Percentiles rank a stretch among this genome's conserved stretches.
These are phyloP conservation scores for Sophora flavescens DNA, from an alignment of 306 rosid species.

Conservation along the genomic window DNA sequence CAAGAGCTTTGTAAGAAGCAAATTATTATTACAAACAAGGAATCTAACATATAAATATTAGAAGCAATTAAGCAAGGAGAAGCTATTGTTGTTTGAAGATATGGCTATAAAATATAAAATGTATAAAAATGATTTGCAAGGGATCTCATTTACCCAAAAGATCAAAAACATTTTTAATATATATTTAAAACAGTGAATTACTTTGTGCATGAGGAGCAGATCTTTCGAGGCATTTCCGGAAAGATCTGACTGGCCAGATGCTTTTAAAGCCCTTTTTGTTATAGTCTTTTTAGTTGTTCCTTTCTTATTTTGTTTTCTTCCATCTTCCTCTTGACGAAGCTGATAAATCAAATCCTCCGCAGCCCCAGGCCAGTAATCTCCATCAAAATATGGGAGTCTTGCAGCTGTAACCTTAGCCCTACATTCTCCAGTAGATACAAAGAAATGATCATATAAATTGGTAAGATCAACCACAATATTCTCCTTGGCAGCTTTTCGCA, in stretches of 20 bases:
- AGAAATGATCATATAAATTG: constrained; percentile 95
- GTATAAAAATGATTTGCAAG: constrained; percentile 25
- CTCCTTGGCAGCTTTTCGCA: constrained; percentile 92
- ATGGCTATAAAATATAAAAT: background rate
- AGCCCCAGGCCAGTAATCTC: constrained; percentile 99
- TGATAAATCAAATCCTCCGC: constrained; percentile 97
- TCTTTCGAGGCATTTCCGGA: constrained; percentile 95
- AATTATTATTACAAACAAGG: constrained; percentile 3
- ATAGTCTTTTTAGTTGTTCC: constrained; percentile 88
- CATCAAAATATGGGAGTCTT: constrained; percentile 97
- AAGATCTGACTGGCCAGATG: constrained; percentile 95
- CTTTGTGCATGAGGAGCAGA: constrained; percentile 97
- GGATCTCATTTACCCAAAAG: constrained; percentile 16
- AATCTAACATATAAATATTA: background rate
- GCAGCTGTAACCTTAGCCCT: constrained; percentile 95
- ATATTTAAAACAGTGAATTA: constrained; percentile 53
- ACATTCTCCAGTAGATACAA: constrained; percentile 82
- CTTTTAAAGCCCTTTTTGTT: constrained; percentile 93
- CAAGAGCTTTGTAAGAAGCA: constrained; percentile 40
- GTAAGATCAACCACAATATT: constrained; percentile 84
- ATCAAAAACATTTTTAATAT: background rate
- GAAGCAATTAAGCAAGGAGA: constrained; percentile 12
- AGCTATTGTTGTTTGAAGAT: background rate
- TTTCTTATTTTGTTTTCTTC: constrained; percentile 90
- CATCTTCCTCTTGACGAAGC: constrained; percentile 96